Evolutionary conservation across 257 asterid species (phyloP).

Genomic region (Przewalskia tangutica): DNA sequence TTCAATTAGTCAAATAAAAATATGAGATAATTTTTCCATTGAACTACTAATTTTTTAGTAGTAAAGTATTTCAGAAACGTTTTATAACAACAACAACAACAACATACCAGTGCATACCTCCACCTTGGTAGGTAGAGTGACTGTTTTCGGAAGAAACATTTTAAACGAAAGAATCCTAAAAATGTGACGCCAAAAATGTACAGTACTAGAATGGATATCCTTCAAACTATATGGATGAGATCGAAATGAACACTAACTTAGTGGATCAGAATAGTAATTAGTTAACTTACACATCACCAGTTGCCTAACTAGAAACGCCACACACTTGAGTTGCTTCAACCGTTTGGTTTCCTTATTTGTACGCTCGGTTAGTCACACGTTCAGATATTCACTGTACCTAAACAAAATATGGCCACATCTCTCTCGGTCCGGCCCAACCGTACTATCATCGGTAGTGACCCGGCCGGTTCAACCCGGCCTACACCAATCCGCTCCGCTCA

Average conservation of each 20-base stretch:
- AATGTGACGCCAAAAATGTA: neutral
- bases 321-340: neutral
- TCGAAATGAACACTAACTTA: neutral
- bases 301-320: neutral
- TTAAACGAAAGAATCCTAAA: no score
- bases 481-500: slow-evolving; percentile 13
- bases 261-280: neutral
- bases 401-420: slow-evolving; percentile 54
- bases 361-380: neutral
- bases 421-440: slow-evolving; percentile 69
- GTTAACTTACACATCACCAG: neutral
- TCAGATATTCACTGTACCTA: neutral
- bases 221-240: neutral
- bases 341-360: neutral
- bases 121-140: no score
- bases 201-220: neutral
- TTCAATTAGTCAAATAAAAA: no score
- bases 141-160: no score
- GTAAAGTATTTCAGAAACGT: no score
- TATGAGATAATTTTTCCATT: no score
- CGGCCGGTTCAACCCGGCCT: slow-evolving; percentile 23
- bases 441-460: slow-evolving; percentile 32
- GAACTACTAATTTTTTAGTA: no score
- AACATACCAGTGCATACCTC: no score
- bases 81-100: no score